Percentiles rank a stretch among this genome's conserved stretches.
phyloP scores from a whole-genome alignment of 1,284 basidiomycete species.

The Psilocybe mexicana region DNA sequence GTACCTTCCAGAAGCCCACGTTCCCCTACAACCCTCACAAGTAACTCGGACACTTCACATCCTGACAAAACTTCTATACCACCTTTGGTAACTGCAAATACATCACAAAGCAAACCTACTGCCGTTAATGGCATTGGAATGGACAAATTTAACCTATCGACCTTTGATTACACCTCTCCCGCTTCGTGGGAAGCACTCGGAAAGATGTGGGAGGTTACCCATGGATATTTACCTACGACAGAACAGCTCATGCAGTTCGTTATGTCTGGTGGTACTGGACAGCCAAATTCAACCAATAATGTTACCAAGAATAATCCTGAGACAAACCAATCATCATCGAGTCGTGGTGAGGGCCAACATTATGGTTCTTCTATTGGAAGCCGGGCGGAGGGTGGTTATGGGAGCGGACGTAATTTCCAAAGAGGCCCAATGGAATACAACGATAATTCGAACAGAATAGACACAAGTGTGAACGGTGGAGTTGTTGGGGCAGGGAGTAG shows the following conservation, averaged over 20 bases:
- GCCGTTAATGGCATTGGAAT: slow-evolving; percentile 48
- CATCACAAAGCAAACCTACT: slow-evolving; percentile 43
- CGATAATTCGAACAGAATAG: slow-evolving; percentile 39
- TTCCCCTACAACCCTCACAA: slow-evolving; percentile 17
- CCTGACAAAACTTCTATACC: slow-evolving; percentile 51
- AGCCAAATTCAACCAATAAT: slow-evolving; percentile 5
- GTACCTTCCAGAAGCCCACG: slow-evolving; percentile 24
- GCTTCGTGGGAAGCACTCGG: slow-evolving; percentile 75
- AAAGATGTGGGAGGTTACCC: slow-evolving; percentile 67
- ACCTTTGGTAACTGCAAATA: slow-evolving; percentile 56
- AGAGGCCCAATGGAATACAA: slow-evolving; percentile 36
- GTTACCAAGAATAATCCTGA: slow-evolving; percentile 5
- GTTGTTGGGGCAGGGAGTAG: neutral
- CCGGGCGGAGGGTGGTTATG: slow-evolving; percentile 38
- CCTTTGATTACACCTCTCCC: slow-evolving; percentile 70
- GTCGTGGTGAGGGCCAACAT: slow-evolving; percentile 28
- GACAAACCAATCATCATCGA: slow-evolving; percentile 6
- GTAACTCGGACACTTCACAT: slow-evolving; percentile 43
- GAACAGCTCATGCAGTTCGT: slow-evolving; percentile 75
- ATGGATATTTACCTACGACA: slow-evolving; percentile 65
- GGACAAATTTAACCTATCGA: slow-evolving; percentile 63
- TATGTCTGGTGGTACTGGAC: slow-evolving; percentile 37
- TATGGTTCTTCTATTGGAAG: slow-evolving; percentile 31
- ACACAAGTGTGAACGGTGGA: slow-evolving; percentile 57
- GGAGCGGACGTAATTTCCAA: slow-evolving; percentile 36